Evolutionary conservation across 768 basidiomycete species (phyloP), one percentile per base, ranked within the genome.

Genomic region (Xanthoconium stramineum): DNA sequence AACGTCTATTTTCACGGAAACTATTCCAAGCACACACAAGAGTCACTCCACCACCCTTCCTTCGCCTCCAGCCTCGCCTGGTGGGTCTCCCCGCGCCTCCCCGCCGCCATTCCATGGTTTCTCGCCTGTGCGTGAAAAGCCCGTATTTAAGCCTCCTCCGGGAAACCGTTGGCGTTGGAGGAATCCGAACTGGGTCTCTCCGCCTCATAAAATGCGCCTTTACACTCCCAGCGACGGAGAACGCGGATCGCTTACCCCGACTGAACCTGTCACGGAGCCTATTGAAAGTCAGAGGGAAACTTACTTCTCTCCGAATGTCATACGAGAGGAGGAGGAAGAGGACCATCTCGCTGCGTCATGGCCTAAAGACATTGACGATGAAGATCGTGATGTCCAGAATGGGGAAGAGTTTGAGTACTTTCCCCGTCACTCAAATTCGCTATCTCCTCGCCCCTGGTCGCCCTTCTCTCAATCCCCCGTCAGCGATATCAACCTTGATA

Each of bases 171-270:
- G 70, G 70, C 70, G 73, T 45, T 71, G 70, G 70, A 70, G 52
- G 46, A 71, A 71, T 51, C 70, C 70, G 4, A 71, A 71, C 35
- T 71, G 70, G 70, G 56, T 67, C 30, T 73, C 70, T 29, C 70
- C 70, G 1, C 68, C 70, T 37, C 66, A 52, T 32, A 69, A 70
- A 44, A 58, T 51, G 60, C 68, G 65, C 19, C 39, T 62, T 13
- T 52, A 65, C 36, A 66, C 59, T 28, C 70, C 64, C 6, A 59
- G 56, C n/a, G 59, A 65, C 5, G 38, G 54, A 13, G 69, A 67
- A 14, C 58, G 60, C 19, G 60, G 40, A 10, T 71, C 70, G 11
- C 66, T 71, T 38, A 36, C 70, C 6, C 72, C 70, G 3, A 71
- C 70, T 4, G 70, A 71, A 53, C 72, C 57, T 36, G 39, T 69